Evolutionary conservation across 2,329 filamentous ascomycete species (phyloP).

Genomic region (Paraphoma chrysanthemicola): DNA sequence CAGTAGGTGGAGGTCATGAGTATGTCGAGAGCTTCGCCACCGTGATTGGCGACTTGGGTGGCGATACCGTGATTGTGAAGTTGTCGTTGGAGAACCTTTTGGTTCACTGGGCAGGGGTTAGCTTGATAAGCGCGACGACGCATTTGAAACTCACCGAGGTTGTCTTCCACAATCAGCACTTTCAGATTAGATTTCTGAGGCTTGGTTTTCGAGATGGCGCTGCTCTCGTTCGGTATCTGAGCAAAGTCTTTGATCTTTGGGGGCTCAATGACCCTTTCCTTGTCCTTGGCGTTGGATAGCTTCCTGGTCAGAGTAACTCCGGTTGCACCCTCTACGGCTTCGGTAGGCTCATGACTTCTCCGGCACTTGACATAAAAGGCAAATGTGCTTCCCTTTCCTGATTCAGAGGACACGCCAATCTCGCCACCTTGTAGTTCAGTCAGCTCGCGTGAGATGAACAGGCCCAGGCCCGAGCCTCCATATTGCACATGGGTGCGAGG

Average conservation of each 20-base stretch:
- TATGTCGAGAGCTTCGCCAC: conserved; percentile 56
- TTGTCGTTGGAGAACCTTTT: conserved; percentile 58
- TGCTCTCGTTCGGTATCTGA: conserved; percentile 14
- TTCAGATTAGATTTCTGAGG: conserved; percentile 29
- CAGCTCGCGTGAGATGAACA: conserved; percentile 81
- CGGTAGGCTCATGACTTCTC: conserved; percentile 55
- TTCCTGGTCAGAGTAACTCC: conserved; percentile 32
- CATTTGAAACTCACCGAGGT: conserved; percentile 33
- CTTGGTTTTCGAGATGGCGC: conserved; percentile 10
- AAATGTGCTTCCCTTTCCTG: conserved; percentile 75
- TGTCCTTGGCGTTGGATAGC: conserved; percentile 39
- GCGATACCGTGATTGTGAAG: conserved; percentile 56
- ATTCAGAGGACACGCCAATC: conserved; percentile 74
- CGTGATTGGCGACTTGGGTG: conserved; percentile 58
- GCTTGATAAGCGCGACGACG: not conserved
- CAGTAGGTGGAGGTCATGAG: conserved; percentile 54
- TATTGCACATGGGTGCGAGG: conserved; percentile 80
- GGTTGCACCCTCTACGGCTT: conserved; percentile 35
- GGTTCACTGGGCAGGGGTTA: conserved; percentile 51
- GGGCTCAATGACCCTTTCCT: conserved; percentile 17
- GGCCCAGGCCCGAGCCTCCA: conserved; percentile 77
- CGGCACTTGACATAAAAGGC: conserved; percentile 77
- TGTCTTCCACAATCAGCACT: conserved; percentile 54
- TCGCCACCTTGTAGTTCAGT: conserved; percentile 82
- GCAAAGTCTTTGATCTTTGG: conserved; percentile 48